Percentiles rank a stretch among this genome's conserved stretches.
Conservation (phyloP, 2,329 filamentous ascomycete species). For the Hirsutella minnesotensis region DNA sequence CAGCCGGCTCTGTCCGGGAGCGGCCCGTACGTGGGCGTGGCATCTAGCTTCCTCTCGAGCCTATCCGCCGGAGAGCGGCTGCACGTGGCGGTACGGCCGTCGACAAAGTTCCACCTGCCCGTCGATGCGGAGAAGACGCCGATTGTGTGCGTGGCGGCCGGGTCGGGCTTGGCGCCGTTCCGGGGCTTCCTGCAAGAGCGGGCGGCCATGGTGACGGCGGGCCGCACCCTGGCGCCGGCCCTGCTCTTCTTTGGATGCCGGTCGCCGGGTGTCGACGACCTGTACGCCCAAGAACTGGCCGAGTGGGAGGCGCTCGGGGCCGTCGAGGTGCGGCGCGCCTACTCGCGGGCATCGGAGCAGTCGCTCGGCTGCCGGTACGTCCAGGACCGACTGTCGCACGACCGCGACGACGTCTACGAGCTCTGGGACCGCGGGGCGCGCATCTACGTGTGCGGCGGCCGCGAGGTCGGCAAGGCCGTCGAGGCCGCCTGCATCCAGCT, state of each 20-base stretch:
- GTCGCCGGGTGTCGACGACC: conserved; percentile 37
- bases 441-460: conserved; percentile 54
- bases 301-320: conserved; percentile 48
- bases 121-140: conserved; percentile 31
- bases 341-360: conserved; percentile 30
- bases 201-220: conserved; percentile 35
- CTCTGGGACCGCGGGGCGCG: conserved; percentile 35
- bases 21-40: conserved; percentile 44
- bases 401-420: conserved; percentile 21
- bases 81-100: conserved; percentile 36
- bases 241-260: conserved; percentile 57
- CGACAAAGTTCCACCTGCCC: conserved; percentile 36
- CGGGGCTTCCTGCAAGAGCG: conserved; percentile 52
- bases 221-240: conserved; percentile 43
- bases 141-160: conserved; percentile 38
- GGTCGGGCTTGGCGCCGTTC: conserved; percentile 50
- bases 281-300: conserved; percentile 48
- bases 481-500: conserved; percentile 25
- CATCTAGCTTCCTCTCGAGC: conserved; percentile 46
- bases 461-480: conserved; percentile 35
- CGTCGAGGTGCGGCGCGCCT: conserved; percentile 48
- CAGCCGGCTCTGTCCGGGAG: conserved; percentile 37
- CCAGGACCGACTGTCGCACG: conserved; percentile 28
- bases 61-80: conserved; percentile 31
- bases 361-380: conserved; percentile 37